Evolutionary conservation across 2,329 filamentous ascomycete species (phyloP).

Genomic region (Nemania sp.): DNA sequence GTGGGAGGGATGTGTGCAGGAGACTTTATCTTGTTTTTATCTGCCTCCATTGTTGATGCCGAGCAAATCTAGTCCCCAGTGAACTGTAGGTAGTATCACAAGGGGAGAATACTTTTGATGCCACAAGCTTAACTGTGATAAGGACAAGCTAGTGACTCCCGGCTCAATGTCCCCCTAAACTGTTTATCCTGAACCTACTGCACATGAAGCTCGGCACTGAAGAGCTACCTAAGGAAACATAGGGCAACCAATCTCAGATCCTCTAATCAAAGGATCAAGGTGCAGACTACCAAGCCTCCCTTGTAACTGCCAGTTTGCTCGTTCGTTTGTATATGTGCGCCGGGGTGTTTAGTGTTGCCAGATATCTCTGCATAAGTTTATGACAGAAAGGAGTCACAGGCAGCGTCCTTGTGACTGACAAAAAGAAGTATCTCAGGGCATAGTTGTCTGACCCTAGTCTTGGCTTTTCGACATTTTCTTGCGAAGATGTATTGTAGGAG

Average conservation of each 20-base stretch:
- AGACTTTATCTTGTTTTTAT: constrained; percentile 1
- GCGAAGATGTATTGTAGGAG: too few relatives aligned
- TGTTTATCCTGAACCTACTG: too few relatives aligned
- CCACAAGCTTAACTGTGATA: not conserved
- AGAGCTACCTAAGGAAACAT: not conserved
- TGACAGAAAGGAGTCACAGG: not conserved
- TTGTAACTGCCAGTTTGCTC: not conserved
- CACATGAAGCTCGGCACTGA: not conserved
- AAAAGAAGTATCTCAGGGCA: not conserved
- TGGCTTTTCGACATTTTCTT: not conserved
- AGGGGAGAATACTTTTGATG: not conserved
- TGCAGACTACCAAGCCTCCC: not conserved
- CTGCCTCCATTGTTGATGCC: constrained; percentile 22
- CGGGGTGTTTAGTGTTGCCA: not conserved
- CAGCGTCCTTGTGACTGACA: not conserved
- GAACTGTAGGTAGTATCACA: not conserved
- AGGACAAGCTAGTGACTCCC: not conserved
- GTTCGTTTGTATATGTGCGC: not conserved
- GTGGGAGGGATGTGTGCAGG: not conserved
- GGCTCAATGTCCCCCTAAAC: not conserved
- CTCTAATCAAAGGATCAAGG: not conserved
- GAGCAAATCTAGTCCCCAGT: not conserved
- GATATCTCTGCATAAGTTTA: not conserved
- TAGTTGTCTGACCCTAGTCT: not conserved
- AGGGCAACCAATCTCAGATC: not conserved